phyloP scores from a whole-genome alignment of 768 basidiomycete species.

The Polyporus arcularius region DNA sequence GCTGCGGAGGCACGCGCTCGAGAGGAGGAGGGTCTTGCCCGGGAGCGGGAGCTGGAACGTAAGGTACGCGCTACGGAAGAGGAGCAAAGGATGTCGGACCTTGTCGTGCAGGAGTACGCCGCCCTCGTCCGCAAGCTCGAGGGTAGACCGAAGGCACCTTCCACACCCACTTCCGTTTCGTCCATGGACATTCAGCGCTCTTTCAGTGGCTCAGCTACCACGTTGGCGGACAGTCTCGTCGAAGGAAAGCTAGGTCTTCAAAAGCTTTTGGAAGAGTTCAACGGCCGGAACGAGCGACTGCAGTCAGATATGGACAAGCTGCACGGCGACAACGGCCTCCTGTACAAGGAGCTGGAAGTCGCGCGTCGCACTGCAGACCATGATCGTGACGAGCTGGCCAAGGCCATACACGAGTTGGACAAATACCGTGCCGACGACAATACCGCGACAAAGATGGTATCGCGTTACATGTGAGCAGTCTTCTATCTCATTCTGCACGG shows the following conservation, averaged over 20 bases:
- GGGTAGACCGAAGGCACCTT: slow-evolving; percentile 37
- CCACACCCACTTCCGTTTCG: slow-evolving; percentile 9
- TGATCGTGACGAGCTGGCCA: slow-evolving; percentile 47
- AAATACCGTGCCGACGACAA: slow-evolving; percentile 62
- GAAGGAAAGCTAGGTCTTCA: slow-evolving; percentile 53
- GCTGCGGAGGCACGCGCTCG: slow-evolving; percentile 53
- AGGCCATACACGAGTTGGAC: slow-evolving; percentile 52
- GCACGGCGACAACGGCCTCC: slow-evolving; percentile 44
- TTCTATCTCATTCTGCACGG: not conserved
- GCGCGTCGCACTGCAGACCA: slow-evolving; percentile 45
- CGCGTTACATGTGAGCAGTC: slow-evolving; percentile 73
- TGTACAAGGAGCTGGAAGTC: slow-evolving; percentile 46
- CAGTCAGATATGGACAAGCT: slow-evolving; percentile 44
- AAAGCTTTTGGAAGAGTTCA: slow-evolving; percentile 50
- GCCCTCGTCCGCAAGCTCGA: slow-evolving; percentile 70
- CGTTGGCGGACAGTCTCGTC: slow-evolving; percentile 35
- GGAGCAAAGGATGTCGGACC: slow-evolving; percentile 61
- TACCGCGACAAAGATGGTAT: slow-evolving; percentile 81
- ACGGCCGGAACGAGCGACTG: slow-evolving; percentile 46
- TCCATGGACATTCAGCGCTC: slow-evolving; percentile 11
- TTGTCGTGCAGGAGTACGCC: slow-evolving; percentile 72
- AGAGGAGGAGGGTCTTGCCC: slow-evolving; percentile 52
- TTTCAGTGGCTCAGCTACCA: slow-evolving; percentile 15
- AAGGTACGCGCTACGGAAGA: slow-evolving; percentile 53
- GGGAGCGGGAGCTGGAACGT: slow-evolving; percentile 51